phyloP scores from a whole-genome alignment of 202 grass and related monocot genomes.

The Schoenoplectus tabernaemontani region DNA sequence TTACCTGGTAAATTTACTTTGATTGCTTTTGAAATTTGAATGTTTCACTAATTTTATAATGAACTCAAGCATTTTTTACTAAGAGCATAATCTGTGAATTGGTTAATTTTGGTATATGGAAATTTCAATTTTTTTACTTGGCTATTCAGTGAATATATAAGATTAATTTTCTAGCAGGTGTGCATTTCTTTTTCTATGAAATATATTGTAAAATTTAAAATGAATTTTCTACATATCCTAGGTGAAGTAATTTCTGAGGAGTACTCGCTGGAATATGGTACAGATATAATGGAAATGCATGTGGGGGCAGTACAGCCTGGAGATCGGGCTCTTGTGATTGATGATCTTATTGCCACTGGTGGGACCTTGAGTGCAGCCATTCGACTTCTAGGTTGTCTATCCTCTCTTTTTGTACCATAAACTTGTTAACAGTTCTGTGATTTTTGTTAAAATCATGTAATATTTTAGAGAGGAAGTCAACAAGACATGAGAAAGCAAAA shows the following conservation, averaged over 20 bases:
- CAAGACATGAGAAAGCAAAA: neutral
- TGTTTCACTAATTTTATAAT: neutral
- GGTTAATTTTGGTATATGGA: neutral
- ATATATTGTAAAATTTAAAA: neutral
- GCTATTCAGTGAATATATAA: neutral
- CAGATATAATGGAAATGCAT: constrained; percentile 92
- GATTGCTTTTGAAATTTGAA: neutral
- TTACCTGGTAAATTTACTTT: constrained; percentile 53
- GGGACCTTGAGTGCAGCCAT: constrained; percentile 77
- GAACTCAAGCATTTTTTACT: neutral
- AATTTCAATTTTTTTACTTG: neutral
- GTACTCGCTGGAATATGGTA: constrained; percentile 92
- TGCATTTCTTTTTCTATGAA: neutral
- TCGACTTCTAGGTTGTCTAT: constrained; percentile 64
- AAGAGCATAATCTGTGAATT: neutral
- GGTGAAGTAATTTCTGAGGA: constrained; percentile 92
- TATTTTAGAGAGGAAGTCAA: neutral
- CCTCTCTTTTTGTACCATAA: neutral
- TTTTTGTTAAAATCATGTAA: neutral
- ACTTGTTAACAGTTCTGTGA: neutral
- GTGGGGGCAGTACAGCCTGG: constrained; percentile 71
- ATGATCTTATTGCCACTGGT: constrained; percentile 94
- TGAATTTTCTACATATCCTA: constrained; percentile 28
- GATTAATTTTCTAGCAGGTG: neutral
- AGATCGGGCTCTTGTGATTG: constrained; percentile 58